Evolutionary conservation across 306 rosid genomes (phyloP).

Genomic region (Quercus cerris): DNA sequence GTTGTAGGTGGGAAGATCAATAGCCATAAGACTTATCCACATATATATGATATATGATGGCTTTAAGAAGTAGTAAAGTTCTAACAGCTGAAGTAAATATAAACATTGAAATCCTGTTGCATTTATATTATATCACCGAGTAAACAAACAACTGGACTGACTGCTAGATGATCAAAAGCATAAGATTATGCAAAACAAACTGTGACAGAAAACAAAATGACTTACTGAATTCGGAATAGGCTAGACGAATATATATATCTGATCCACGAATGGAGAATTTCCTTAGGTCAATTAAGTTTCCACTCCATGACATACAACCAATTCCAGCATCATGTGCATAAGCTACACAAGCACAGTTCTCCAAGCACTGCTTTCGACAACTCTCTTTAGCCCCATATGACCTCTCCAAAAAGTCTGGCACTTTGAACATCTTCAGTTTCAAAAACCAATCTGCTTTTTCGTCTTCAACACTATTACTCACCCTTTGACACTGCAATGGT

Average conservation of each 20-base stretch:
- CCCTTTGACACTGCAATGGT: conserved; percentile 18
- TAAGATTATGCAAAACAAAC: neutral
- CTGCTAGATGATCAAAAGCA: neutral
- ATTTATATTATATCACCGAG: no score
- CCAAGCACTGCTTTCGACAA: conserved; percentile 24
- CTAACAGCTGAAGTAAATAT: no score
- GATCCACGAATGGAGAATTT: neutral
- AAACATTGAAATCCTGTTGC: no score
- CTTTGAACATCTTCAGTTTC: conserved; percentile 24
- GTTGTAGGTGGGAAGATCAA: no score
- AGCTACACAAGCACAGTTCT: conserved; percentile 35
- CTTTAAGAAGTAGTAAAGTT: no score
- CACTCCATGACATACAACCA: neutral
- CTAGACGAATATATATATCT: neutral
- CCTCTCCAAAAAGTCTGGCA: conserved; percentile 25
- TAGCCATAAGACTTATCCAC: no score
- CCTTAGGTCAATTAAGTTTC: neutral
- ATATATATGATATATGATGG: no score
- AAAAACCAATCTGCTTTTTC: conserved; percentile 21
- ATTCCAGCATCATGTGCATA: conserved; percentile 29
- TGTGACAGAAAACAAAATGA: neutral
- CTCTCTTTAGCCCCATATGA: conserved; percentile 12
- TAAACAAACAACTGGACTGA: no score
- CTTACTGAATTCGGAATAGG: neutral
- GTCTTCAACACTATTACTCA: neutral